Evolutionary conservation across 129 eudicot species (phyloP).

Genomic region (Erigeron canadensis): DNA sequence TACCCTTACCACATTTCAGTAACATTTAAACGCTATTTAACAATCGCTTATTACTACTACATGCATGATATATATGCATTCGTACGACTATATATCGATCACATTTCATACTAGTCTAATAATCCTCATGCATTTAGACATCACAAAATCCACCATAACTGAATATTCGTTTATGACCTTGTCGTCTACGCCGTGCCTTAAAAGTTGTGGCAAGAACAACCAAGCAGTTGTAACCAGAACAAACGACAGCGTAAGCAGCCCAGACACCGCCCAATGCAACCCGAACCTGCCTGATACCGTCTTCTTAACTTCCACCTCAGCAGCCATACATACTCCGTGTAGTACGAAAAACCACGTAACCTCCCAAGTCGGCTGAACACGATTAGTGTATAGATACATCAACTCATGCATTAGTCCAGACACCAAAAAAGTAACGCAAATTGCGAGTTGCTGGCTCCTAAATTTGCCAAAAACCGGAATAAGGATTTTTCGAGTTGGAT

Average conservation of each 20-base stretch:
- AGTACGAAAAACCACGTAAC: slow-evolving; percentile 54
- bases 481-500: not conserved
- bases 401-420: slow-evolving; percentile 74
- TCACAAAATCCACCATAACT: not conserved
- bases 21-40: too few species aligned
- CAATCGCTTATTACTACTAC: too few species aligned
- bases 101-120: too few species aligned
- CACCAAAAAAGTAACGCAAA: slow-evolving; percentile 47
- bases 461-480: slow-evolving; percentile 9
- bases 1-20: too few species aligned
- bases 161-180: slow-evolving; percentile 2
- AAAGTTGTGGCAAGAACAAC: slow-evolving; percentile 57
- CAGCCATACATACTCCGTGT: slow-evolving; percentile 47
- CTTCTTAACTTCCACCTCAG: slow-evolving; percentile 48
- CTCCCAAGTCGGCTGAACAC: slow-evolving; percentile 47
- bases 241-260: slow-evolving; percentile 34
- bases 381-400: slow-evolving; percentile 38
- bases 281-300: slow-evolving; percentile 10
- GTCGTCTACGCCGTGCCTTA: not conserved
- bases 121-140: not conserved
- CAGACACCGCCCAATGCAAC: slow-evolving; percentile 37
- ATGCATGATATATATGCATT: too few species aligned
- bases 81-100: too few species aligned
- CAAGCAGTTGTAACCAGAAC: slow-evolving; percentile 44
- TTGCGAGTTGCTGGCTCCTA: slow-evolving; percentile 36